Evolutionary conservation across 2,329 filamentous ascomycete species (phyloP).

Genomic region (Trichoderma sp.): DNA sequence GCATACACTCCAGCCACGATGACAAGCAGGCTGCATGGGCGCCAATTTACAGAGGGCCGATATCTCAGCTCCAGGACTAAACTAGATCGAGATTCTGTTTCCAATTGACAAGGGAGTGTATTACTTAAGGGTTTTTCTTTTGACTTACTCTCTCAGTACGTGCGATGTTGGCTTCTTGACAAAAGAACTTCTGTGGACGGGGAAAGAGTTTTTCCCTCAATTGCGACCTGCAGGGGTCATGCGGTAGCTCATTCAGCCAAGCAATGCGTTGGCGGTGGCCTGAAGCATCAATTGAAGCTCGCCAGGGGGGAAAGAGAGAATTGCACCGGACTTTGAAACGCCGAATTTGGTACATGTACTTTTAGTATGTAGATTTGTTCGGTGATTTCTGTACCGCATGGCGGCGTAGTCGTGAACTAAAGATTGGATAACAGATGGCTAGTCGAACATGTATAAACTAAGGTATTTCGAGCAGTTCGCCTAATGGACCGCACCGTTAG

Average conservation of each 20-base stretch:
- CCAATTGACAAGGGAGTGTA: not conserved
- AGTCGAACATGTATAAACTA: not conserved
- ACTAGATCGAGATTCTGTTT: constrained; percentile 13
- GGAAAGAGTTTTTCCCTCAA: not conserved
- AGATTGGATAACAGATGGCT: not conserved
- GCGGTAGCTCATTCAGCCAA: not conserved
- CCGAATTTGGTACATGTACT: too few species aligned
- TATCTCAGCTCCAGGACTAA: constrained; percentile 10
- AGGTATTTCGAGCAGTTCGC: not conserved
- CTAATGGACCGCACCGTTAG: not conserved
- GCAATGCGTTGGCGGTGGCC: not conserved
- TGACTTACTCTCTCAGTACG: not conserved
- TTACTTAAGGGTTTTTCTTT: not conserved
- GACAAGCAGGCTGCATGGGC: constrained; percentile 13
- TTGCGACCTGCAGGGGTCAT: not conserved
- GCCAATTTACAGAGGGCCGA: constrained; percentile 1
- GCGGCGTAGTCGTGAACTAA: not conserved
- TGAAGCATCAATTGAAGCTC: not conserved
- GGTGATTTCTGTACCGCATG: too few species aligned
- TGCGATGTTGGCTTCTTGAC: not conserved
- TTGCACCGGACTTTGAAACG: too few species aligned
- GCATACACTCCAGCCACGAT: constrained; percentile 4
- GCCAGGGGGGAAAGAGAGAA: too few species aligned
- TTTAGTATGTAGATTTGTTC: too few species aligned
- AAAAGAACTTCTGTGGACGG: not conserved